phyloP scores from a whole-genome alignment of 495 filamentous ascomycete species.

The Penicillium flavigenum region DNA sequence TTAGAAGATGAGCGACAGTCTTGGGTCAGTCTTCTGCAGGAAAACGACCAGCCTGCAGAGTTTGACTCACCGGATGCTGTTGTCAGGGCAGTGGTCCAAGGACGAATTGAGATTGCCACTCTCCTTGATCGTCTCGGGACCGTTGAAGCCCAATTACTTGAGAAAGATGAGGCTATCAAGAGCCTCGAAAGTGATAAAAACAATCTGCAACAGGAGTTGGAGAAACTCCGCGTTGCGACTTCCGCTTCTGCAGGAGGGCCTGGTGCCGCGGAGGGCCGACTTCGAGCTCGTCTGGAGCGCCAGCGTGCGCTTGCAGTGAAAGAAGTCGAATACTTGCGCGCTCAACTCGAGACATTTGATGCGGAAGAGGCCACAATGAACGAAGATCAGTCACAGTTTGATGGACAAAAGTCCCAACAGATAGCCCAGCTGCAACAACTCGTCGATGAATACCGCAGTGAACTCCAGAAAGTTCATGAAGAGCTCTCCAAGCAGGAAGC shows the following conservation, averaged over 20 bases:
- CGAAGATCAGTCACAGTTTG: constrained; percentile 62
- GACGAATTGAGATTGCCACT: constrained; percentile 73
- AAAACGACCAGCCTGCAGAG: constrained; percentile 60
- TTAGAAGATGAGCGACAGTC: constrained; percentile 83
- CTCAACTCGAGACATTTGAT: constrained; percentile 88
- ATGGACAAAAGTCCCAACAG: constrained; percentile 71
- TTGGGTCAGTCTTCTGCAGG: constrained; percentile 85
- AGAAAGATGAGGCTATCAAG: constrained; percentile 77
- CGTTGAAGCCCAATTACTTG: constrained; percentile 72
- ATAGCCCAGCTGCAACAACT: constrained; percentile 81
- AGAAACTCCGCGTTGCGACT: constrained; percentile 56
- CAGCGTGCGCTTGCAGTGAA: constrained; percentile 82
- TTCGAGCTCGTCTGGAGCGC: constrained; percentile 73
- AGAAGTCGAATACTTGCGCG: constrained; percentile 90
- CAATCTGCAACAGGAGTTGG: constrained; percentile 61
- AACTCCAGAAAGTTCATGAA: constrained; percentile 69
- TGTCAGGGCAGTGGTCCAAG: constrained; percentile 76
- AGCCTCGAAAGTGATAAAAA: constrained; percentile 66
- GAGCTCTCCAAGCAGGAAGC: constrained; percentile 66
- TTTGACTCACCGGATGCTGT: constrained; percentile 89
- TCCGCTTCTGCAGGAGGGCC: constrained; percentile 35
- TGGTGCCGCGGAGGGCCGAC: constrained; percentile 49
- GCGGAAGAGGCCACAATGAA: constrained; percentile 85
- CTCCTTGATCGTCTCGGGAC: constrained; percentile 75
- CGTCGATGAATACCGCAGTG: constrained; percentile 84